Conservation (phyloP, 805 yeast genomes). For the Komagataella ulmi region DNA sequence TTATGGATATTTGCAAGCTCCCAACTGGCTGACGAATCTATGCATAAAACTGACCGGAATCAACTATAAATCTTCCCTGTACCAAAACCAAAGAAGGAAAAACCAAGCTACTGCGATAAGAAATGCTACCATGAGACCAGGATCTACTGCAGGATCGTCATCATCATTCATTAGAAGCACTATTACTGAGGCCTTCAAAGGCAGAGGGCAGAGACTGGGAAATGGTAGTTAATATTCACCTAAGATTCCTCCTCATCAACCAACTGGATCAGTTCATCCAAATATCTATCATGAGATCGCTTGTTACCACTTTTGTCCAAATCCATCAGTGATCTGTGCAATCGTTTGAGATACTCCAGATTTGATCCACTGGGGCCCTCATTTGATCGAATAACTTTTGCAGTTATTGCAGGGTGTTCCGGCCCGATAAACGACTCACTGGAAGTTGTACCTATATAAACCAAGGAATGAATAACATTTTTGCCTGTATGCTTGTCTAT, state of each 20-base stretch:
- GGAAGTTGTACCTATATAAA: slow-evolving; percentile 73
- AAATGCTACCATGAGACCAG: slow-evolving; percentile 6
- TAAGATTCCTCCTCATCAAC: neutral
- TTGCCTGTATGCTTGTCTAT: slow-evolving; percentile 18
- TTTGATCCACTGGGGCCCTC: slow-evolving; percentile 79
- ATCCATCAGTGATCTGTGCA: slow-evolving; percentile 34
- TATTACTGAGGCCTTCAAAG: slow-evolving; percentile 14
- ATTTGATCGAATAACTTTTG: slow-evolving; percentile 38
- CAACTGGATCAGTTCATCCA: slow-evolving; percentile 12
- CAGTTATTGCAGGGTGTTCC: slow-evolving; percentile 46
- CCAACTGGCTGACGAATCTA: slow-evolving; percentile 24
- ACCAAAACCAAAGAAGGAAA: slow-evolving; percentile 7
- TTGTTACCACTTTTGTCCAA: slow-evolving; percentile 18
- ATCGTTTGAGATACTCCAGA: slow-evolving; percentile 47
- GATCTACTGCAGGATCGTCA: slow-evolving; percentile 4
- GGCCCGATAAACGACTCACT: slow-evolving; percentile 84
- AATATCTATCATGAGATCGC: slow-evolving; percentile 24
- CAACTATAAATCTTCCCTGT: slow-evolving; percentile 15
- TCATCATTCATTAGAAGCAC: slow-evolving; percentile 7
- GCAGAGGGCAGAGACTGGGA: slow-evolving; percentile 26
- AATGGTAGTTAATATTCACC: neutral
- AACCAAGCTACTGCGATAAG: slow-evolving; percentile 4
- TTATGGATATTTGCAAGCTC: slow-evolving; percentile 44
- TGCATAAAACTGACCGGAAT: slow-evolving; percentile 17
- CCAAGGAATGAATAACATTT: slow-evolving; percentile 37